Percentiles rank a stretch among this genome's conserved stretches.
Conservation (phyloP, 495 filamentous ascomycete genomes). For the Xeromyces bisporus region DNA sequence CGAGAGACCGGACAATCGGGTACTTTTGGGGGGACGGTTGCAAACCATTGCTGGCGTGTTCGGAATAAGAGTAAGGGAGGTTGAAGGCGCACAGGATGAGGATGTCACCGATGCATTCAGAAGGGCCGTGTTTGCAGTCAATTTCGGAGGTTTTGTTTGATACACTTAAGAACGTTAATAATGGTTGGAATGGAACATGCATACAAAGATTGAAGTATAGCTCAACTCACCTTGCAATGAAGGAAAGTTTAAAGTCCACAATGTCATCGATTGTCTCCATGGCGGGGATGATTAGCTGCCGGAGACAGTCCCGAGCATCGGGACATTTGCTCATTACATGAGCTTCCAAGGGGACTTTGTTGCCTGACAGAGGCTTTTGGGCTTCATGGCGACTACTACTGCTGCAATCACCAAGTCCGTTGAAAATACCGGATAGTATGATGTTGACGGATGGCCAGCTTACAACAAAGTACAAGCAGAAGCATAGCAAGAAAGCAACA, state of each 20-base stretch:
- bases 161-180: too few species aligned
- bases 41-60: conserved; percentile 5
- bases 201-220: too few species aligned
- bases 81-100: conserved; percentile 76
- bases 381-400: background rate
- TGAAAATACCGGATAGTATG: background rate
- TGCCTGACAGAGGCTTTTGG: conserved; percentile 1
- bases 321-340: conserved; percentile 96
- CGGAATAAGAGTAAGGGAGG: conserved; percentile 27
- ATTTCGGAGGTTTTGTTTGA: conserved; percentile 23
- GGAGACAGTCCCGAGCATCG: conserved; percentile 65
- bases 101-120: conserved; percentile 88
- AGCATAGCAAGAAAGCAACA: conserved; percentile 7
- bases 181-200: too few species aligned
- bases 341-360: conserved; percentile 62
- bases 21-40: conserved; percentile 26
- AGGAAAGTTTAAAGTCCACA: conserved; percentile 81
- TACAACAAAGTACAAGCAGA: conserved; percentile 10
- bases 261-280: conserved; percentile 70
- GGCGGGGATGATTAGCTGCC: conserved; percentile 62
- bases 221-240: conserved; percentile 73
- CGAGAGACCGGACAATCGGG: conserved; percentile 69
- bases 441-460: conserved; percentile 5
- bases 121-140: conserved; percentile 69
- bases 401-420: background rate